A percentile compares a stretch with the other conserved stretches of the same genome.
These are phyloP conservation scores for Hymenoscyphus fructigenus DNA, from an alignment of 2,329 filamentous ascomycete species.

Conservation along the genomic window DNA sequence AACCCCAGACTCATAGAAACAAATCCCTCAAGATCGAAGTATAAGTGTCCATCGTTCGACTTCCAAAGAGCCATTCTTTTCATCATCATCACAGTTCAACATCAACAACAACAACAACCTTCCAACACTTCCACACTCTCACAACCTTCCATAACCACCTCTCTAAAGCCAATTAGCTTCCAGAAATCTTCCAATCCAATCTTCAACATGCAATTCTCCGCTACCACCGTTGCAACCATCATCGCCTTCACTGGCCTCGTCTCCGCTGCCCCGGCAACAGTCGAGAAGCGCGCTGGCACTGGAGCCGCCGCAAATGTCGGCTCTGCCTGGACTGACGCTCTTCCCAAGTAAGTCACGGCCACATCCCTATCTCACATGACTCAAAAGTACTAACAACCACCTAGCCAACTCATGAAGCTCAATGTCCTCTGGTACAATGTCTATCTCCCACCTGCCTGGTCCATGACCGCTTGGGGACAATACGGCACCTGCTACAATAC, in stretches of 20 bases:
- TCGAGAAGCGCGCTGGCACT: neutral
- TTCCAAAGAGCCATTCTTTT: neutral
- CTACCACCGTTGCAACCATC: constrained; percentile 8
- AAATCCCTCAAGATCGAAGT: neutral
- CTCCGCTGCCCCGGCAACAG: neutral
- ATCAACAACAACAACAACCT: neutral
- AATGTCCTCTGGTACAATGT: constrained; percentile 8
- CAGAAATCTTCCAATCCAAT: constrained; percentile 3
- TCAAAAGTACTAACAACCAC: neutral
- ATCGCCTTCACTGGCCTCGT: neutral
- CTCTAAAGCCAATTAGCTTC: neutral
- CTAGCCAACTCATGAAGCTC: constrained; percentile 8
- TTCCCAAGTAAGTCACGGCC: neutral
- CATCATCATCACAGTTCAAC: neutral
- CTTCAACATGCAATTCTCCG: constrained; percentile 12
- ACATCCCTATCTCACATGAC: neutral
- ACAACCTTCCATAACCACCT: neutral
- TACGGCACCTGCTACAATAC: constrained; percentile 8
- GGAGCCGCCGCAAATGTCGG: neutral
- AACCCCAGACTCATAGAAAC: neutral
- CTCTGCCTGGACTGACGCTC: neutral
- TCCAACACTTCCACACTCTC: neutral
- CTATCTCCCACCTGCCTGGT: neutral
- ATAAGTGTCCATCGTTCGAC: neutral
- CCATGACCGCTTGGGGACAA: constrained; percentile 8